phyloP scores from a whole-genome alignment of 495 filamentous ascomycete genomes.

The Penicillium cataractarum region DNA sequence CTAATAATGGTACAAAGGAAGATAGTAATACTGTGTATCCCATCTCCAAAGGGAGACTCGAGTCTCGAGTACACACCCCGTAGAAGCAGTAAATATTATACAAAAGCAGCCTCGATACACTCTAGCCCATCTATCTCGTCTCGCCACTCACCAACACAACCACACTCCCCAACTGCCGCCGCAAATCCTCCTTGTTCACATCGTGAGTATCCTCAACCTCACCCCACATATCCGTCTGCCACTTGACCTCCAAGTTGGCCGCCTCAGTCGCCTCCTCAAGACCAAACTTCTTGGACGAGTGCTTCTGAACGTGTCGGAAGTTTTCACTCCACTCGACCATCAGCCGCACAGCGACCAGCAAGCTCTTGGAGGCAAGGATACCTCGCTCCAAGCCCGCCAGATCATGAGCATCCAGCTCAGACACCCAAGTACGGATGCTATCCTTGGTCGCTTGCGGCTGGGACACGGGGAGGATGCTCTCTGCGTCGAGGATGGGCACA shows the following conservation, averaged over 20 bases:
- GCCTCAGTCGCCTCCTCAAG: slow-evolving; percentile 71
- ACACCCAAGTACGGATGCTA: slow-evolving; percentile 79
- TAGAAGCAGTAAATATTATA: neutral
- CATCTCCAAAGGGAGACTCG: neutral
- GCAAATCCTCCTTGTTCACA: slow-evolving; percentile 90
- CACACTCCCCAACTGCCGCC: slow-evolving; percentile 84
- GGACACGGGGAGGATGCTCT: slow-evolving; percentile 68
- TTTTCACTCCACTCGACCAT: slow-evolving; percentile 88
- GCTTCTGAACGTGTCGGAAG: slow-evolving; percentile 49
- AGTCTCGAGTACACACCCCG: neutral
- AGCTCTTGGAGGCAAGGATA: slow-evolving; percentile 81
- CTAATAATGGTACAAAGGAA: slow-evolving; percentile 3
- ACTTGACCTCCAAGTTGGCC: slow-evolving; percentile 81
- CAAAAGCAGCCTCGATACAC: neutral
- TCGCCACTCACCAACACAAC: slow-evolving; percentile 74
- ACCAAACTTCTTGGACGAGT: slow-evolving; percentile 45
- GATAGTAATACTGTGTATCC: neutral
- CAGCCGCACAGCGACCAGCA: slow-evolving; percentile 75
- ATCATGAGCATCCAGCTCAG: slow-evolving; percentile 70
- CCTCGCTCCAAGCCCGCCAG: slow-evolving; percentile 84
- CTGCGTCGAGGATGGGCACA: slow-evolving; percentile 69
- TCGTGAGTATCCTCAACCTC: slow-evolving; percentile 99
- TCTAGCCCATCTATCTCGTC: slow-evolving; percentile 26
- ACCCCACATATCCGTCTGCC: slow-evolving; percentile 91
- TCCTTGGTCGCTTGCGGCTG: slow-evolving; percentile 75